Evolutionary conservation across 2,329 filamentous ascomycete species (phyloP), one percentile per base, ranked within the genome.

Genomic region (Alternaria viburni): DNA sequence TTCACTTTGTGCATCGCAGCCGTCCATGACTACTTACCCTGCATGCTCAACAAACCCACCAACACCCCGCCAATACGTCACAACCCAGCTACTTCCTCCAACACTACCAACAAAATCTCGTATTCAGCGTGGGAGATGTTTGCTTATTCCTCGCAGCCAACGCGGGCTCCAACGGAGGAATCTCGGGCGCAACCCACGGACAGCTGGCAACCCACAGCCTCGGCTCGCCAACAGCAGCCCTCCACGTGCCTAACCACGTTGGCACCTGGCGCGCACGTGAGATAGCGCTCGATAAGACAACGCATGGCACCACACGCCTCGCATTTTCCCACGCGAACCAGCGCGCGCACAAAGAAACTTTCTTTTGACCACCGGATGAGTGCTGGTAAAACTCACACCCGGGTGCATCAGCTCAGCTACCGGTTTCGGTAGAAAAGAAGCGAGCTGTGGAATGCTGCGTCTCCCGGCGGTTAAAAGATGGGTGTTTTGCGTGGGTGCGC

Each of bases 401-500:
- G 57, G 23, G 17, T 46, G 19, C 21, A 49, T 32, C 43, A 54
- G 54, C 32, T n/a, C 25, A 50, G 26, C 41, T 64, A 51, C 32
- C 62, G 51, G 43, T 45, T 61, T 23, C 28, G 57, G 62, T 36
- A 64, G 54, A 54, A 58, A 23, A 30, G 41, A 23, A 41, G 26
- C 41, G 3, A 30, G 32, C 30, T 51, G 58, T 65, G 19, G 62
- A 65, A 59, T 15, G 21, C 47, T 49, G 62, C 25, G 41, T 57
- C 50, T 62, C 44, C 62, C 62, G 59, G 59, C 59, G 62, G 62
- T 65, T 65, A 65, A 65, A 54, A 54, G 41, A 59, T 54, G 44
- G 15, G 54, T 28, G 28, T 52, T 30, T 52, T 36, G 49, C 21
- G 49, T 36, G 36, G 32, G 12, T 51, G 45, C 30, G 28, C 49